phyloP scores from a whole-genome alignment of 2,329 filamentous ascomycete genomes.

The Clarireedia sp. region DNA sequence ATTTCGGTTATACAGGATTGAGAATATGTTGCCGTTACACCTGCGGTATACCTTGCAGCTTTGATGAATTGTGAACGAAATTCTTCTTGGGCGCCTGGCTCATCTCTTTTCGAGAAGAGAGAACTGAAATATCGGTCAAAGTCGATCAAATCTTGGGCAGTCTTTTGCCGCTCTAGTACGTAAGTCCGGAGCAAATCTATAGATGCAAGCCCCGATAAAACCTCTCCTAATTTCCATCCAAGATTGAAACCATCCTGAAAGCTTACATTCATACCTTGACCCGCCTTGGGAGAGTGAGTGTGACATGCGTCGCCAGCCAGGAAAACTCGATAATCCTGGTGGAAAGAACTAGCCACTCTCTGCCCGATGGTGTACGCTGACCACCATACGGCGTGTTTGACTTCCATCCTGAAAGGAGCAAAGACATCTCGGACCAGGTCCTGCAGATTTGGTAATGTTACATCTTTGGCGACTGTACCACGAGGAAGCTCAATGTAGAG shows the following conservation, averaged over 20 bases:
- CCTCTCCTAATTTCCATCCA: slow-evolving; percentile 46
- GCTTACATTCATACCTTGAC: slow-evolving; percentile 50
- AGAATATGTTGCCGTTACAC: background rate
- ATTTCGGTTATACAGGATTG: background rate
- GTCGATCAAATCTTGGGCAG: slow-evolving; percentile 59
- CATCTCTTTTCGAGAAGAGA: background rate
- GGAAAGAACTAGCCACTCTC: slow-evolving; percentile 50
- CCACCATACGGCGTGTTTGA: slow-evolving; percentile 51
- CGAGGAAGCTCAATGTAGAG: slow-evolving; percentile 57
- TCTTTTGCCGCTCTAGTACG: slow-evolving; percentile 50
- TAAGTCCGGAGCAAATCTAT: slow-evolving; percentile 51
- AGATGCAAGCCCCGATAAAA: slow-evolving; percentile 48
- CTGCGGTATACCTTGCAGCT: background rate
- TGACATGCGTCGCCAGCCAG: slow-evolving; percentile 40
- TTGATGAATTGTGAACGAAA: background rate
- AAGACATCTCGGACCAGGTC: slow-evolving; percentile 54
- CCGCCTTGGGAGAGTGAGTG: slow-evolving; percentile 55
- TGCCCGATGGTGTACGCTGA: slow-evolving; percentile 51
- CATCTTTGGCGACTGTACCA: slow-evolving; percentile 31
- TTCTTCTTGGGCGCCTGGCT: background rate
- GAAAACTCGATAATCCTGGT: slow-evolving; percentile 49
- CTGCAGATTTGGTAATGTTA: slow-evolving; percentile 62
- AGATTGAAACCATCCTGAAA: slow-evolving; percentile 56
- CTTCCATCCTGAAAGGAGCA: slow-evolving; percentile 40
- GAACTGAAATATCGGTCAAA: slow-evolving; percentile 38